These are phyloP conservation scores for Coemansia sp. DNA, from an alignment of 192 early-diverging fungal genomes.

Conservation along the genomic window DNA sequence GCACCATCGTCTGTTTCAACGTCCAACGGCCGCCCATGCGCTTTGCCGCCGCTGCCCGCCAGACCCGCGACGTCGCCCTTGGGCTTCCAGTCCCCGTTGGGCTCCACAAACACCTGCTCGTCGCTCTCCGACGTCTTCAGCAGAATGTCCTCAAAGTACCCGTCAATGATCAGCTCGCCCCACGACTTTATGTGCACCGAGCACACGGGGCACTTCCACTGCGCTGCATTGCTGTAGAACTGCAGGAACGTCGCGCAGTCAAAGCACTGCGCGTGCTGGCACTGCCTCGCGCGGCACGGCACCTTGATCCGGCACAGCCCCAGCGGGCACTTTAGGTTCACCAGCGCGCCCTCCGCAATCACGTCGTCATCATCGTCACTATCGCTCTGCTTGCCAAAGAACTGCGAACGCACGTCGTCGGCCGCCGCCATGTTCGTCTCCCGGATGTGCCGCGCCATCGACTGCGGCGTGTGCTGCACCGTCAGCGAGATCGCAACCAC, in stretches of 20 bases:
- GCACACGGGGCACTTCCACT: constrained; percentile 79
- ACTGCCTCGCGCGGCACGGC: constrained; percentile 61
- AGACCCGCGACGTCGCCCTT: constrained; percentile 34
- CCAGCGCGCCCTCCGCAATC: constrained; percentile 58
- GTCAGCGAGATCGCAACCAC: constrained; percentile 20
- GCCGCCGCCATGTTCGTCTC: constrained; percentile 5
- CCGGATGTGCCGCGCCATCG: constrained; percentile 27
- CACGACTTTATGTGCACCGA: constrained; percentile 51
- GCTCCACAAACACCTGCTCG: constrained; percentile 43
- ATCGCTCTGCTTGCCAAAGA: constrained; percentile 39
- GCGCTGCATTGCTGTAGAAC: constrained; percentile 65
- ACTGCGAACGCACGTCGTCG: constrained; percentile 33
- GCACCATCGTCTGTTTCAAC: constrained; percentile 10
- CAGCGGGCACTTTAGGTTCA: constrained; percentile 75
- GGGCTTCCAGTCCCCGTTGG: constrained; percentile 37
- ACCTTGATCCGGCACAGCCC: constrained; percentile 63
- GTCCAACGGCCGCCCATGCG: constrained; percentile 6
- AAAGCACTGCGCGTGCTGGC: constrained; percentile 84
- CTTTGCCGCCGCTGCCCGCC: constrained; percentile 26
- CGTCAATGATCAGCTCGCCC: constrained; percentile 68
- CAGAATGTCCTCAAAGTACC: constrained; percentile 55
- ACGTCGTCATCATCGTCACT: constrained; percentile 68
- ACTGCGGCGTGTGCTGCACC: constrained; percentile 18
- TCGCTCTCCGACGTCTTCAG: constrained; percentile 17
- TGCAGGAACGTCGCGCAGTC: constrained; percentile 69